Percentiles rank a stretch among this genome's conserved stretches.
These are phyloP conservation scores for Metschnikowia proteae DNA, from an alignment of 805 yeast genomes.

Conservation along the genomic window DNA sequence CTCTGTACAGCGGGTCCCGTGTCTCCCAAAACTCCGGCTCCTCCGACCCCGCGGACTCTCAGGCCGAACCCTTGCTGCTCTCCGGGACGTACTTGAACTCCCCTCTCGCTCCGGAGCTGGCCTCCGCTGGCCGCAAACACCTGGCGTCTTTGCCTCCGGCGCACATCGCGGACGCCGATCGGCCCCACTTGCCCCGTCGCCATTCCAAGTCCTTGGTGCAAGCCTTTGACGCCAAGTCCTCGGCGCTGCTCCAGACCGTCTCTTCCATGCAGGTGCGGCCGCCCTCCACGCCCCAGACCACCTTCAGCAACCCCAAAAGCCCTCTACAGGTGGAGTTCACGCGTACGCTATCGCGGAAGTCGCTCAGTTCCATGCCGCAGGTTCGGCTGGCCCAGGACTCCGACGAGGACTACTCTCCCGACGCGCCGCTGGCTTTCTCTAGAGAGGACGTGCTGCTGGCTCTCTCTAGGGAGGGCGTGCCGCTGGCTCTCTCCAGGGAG, in stretches of 20 bases:
- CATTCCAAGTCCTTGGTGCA: constrained; percentile 13
- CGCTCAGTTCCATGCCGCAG: constrained; percentile 39
- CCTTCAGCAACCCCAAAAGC: constrained; percentile 16
- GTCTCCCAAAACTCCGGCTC: background rate
- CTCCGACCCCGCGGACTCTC: background rate
- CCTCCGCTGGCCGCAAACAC: constrained; percentile 11
- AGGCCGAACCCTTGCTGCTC: background rate
- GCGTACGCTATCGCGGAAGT: constrained; percentile 36
- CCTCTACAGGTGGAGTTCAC: constrained; percentile 14
- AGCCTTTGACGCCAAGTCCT: background rate
- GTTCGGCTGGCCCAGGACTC: constrained; percentile 10
- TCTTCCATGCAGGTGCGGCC: constrained; percentile 10
- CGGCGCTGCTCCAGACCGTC: constrained; percentile 3
- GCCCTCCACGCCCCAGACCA: constrained; percentile 6
- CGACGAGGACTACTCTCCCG: background rate
- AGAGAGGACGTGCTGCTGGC: background rate
- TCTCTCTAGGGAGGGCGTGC: background rate
- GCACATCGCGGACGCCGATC: background rate
- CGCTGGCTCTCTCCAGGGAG: background rate
- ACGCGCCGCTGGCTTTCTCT: background rate
- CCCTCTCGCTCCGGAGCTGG: background rate
- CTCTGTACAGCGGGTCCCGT: background rate
- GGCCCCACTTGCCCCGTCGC: constrained; percentile 6
- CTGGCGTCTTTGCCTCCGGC: constrained; percentile 15
- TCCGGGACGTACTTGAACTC: too few relatives aligned